Conservation (phyloP, 441 rosid genomes). For the Erodium texanum region DNA sequence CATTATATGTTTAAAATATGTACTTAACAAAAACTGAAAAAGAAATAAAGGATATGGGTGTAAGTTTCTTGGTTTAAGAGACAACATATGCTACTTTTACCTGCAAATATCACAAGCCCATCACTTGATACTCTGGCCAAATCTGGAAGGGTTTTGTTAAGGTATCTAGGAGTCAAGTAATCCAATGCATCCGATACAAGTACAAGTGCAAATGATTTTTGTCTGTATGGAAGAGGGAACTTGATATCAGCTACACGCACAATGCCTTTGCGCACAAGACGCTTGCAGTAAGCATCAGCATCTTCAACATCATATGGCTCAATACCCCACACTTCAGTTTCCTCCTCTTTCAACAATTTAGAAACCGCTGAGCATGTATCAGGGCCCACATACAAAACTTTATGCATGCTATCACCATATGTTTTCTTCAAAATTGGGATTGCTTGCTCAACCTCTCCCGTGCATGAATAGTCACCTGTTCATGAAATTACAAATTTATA, state of each 20-base stretch:
- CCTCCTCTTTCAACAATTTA: constrained; percentile 27
- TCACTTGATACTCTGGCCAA: constrained; percentile 31
- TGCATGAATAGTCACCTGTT: constrained; percentile 31
- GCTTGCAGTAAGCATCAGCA: constrained; percentile 31
- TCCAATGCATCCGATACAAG: constrained; percentile 34
- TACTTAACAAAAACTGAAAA: no score
- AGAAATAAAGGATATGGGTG: neutral
- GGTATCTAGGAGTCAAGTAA: constrained; percentile 32
- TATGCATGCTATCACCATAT: constrained; percentile 34
- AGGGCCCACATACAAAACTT: constrained; percentile 35
- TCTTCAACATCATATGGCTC: constrained; percentile 39
- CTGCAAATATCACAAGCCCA: constrained; percentile 30
- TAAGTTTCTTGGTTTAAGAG: no score
- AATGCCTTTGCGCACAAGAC: constrained; percentile 30
- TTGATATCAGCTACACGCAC: no score
- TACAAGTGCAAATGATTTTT: constrained; percentile 35
- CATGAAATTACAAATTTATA: neutral
- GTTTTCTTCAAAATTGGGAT: constrained; percentile 32
- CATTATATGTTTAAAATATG: no score
- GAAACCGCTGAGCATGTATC: constrained; percentile 36
- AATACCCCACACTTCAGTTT: constrained; percentile 41
- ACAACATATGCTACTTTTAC: constrained; percentile 7
- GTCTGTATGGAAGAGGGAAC: constrained; percentile 36
- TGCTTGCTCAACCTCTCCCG: constrained; percentile 26
- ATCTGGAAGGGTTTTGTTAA: constrained; percentile 41